phyloP scores from a whole-genome alignment of 805 yeast genomes.

The Cyberlindnera galapagoensis region DNA sequence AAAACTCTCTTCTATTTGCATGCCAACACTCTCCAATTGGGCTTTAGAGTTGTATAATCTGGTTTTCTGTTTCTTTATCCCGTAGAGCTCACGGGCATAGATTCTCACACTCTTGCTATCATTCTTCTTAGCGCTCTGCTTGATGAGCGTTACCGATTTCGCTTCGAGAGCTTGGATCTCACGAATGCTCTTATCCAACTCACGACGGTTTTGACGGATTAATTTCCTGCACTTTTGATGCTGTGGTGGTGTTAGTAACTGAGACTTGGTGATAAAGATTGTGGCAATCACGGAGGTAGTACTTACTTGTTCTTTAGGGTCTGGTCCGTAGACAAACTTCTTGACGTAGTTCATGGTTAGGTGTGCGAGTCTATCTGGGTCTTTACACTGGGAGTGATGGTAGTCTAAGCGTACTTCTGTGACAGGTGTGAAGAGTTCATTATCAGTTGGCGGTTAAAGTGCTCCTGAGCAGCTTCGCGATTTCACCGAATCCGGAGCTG shows the following conservation, averaged over 20 bases:
- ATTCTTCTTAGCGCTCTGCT: slow-evolving; percentile 65
- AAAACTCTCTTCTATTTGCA: slow-evolving; percentile 91
- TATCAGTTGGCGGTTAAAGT: no score
- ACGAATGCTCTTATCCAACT: slow-evolving; percentile 55
- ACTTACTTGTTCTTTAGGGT: slow-evolving; percentile 74
- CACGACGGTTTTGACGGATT: slow-evolving; percentile 78
- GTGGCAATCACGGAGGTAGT: no score
- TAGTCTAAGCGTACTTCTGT: no score
- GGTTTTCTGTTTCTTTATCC: slow-evolving; percentile 64
- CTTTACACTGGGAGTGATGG: background rate
- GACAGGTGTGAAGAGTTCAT: no score
- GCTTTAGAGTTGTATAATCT: slow-evolving; percentile 78
- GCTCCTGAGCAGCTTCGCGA: background rate
- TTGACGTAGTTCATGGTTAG: slow-evolving; percentile 79
- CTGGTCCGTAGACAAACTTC: slow-evolving; percentile 93
- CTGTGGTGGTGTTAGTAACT: slow-evolving; percentile 6
- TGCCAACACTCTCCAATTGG: slow-evolving; percentile 73
- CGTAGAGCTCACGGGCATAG: slow-evolving; percentile 77
- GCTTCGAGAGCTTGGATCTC: slow-evolving; percentile 63
- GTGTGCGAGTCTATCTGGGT: no score
- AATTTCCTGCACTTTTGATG: slow-evolving; percentile 68
- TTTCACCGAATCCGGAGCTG: no score
- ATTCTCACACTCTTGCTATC: slow-evolving; percentile 70
- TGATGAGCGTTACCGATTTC: slow-evolving; percentile 74
- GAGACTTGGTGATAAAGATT: background rate